Percentiles rank a stretch among this genome's conserved stretches.
Evolutionary conservation across 371 early-diverging fungal species (phyloP).

Genomic region (Apophysomyces ossiformis): DNA sequence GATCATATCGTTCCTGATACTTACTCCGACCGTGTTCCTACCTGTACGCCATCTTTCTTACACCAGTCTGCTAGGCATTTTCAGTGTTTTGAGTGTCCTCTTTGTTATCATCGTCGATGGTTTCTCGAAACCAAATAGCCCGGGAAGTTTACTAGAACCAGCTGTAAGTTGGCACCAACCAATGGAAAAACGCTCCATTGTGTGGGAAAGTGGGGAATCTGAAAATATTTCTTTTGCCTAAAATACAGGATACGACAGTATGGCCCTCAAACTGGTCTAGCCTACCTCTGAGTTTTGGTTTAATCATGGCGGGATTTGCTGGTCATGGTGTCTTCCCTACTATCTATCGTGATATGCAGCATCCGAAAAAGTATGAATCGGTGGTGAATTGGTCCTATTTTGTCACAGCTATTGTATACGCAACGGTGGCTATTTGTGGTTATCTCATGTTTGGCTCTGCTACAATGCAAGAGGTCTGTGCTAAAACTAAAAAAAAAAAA

Average conservation of each 20-base stretch:
- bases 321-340: constrained; percentile 57
- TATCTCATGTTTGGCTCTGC: constrained; percentile 80
- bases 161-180: constrained; percentile 36
- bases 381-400: constrained; percentile 55
- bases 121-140: constrained; percentile 46
- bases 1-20: constrained; percentile 40
- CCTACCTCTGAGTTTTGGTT: constrained; percentile 43
- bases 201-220: background rate
- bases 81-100: constrained; percentile 49
- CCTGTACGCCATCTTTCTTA: constrained; percentile 57
- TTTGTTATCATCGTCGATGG: constrained; percentile 55
- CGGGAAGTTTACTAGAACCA: constrained; percentile 65
- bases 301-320: constrained; percentile 55
- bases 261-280: constrained; percentile 40
- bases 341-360: constrained; percentile 54
- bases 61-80: constrained; percentile 55
- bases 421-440: constrained; percentile 56
- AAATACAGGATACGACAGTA: constrained; percentile 31
- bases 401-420: constrained; percentile 37
- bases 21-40: constrained; percentile 54
- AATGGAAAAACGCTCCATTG: background rate
- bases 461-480: constrained; percentile 62
- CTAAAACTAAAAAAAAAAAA: constrained; percentile 4
- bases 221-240: constrained; percentile 20
- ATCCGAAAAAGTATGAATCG: constrained; percentile 39